These are phyloP conservation scores for Selaginella tamariscina DNA, from an alignment of 75 land plant species.

Conservation along the genomic window DNA sequence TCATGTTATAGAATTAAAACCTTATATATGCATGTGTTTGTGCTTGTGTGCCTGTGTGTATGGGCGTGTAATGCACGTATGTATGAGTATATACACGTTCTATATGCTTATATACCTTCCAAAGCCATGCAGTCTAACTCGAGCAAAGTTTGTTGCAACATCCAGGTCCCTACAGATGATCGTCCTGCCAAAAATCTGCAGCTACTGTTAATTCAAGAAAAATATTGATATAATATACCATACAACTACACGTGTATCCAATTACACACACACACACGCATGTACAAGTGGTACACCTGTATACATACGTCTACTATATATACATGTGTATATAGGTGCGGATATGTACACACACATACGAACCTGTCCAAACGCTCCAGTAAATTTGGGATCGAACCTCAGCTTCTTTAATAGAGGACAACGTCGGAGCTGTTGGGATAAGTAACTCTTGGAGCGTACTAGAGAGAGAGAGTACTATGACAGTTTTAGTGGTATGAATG, in stretches of 20 bases:
- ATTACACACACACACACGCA: not conserved
- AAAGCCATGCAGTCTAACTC: constrained; percentile 91
- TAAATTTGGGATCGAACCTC: constrained; percentile 33
- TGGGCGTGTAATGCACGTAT: not conserved
- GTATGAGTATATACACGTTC: no score
- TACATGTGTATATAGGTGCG: no score
- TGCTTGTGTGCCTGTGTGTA: not conserved
- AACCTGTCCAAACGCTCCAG: constrained; percentile 90
- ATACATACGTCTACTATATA: not conserved
- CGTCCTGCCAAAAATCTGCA: constrained; percentile 91
- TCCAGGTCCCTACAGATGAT: constrained; percentile 89
- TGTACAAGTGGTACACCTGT: not conserved
- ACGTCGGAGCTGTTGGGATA: constrained; percentile 83
- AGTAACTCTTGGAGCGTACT: constrained; percentile 51
- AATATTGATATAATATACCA: no score
- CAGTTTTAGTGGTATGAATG: constrained; percentile 96
- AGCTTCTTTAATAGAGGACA: constrained; percentile 79
- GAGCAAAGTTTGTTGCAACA: constrained; percentile 90
- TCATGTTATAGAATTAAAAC: not conserved
- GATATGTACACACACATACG: not conserved
- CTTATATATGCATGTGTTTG: not conserved
- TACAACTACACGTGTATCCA: no score
- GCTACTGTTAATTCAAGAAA: not conserved
- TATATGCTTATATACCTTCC: constrained; percentile 49
- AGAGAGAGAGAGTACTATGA: no score